Percentiles rank a stretch among this genome's conserved stretches.
phyloP scores from a whole-genome alignment of 2,329 filamentous ascomycete genomes.

The Didymella sp. region DNA sequence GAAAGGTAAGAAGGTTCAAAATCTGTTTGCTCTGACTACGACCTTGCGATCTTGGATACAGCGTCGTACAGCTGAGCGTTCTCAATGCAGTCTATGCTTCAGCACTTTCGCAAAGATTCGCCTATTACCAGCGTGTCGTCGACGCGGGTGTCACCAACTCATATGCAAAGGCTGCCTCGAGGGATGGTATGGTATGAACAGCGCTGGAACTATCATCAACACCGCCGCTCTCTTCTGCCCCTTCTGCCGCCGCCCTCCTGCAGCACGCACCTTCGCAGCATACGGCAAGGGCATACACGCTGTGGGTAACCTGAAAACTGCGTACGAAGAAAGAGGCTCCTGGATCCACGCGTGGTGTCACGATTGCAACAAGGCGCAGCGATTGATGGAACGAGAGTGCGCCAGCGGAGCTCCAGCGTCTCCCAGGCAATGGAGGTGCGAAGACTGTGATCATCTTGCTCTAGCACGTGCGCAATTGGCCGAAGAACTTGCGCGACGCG shows the following conservation, averaged over 20 bases:
- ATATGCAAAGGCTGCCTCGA: slow-evolving; percentile 54
- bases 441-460: slow-evolving; percentile 40
- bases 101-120: slow-evolving; percentile 44
- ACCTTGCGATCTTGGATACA: slow-evolving; percentile 50
- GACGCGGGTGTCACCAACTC: slow-evolving; percentile 54
- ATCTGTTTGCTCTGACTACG: slow-evolving; percentile 47
- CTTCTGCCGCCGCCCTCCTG: slow-evolving; percentile 58
- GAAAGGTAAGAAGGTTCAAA: slow-evolving; percentile 54
- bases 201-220: slow-evolving; percentile 55
- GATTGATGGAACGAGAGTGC: slow-evolving; percentile 55
- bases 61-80: slow-evolving; percentile 50
- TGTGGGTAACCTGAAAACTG: slow-evolving; percentile 50
- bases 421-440: slow-evolving; percentile 53
- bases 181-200: slow-evolving; percentile 59
- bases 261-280: slow-evolving; percentile 46
- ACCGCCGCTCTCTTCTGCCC: slow-evolving; percentile 58
- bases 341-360: slow-evolving; percentile 61
- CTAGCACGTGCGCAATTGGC: slow-evolving; percentile 7
- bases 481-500: not conserved
- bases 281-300: slow-evolving; percentile 49
- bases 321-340: slow-evolving; percentile 51
- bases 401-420: slow-evolving; percentile 51
- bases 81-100: slow-evolving; percentile 58
- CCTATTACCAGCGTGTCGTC: slow-evolving; percentile 56
- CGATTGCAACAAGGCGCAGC: slow-evolving; percentile 53